Percentiles rank a stretch among this genome's conserved stretches.
These are phyloP conservation scores for Naganishia vishniacii DNA, from an alignment of 768 basidiomycete species.

Conservation along the genomic window DNA sequence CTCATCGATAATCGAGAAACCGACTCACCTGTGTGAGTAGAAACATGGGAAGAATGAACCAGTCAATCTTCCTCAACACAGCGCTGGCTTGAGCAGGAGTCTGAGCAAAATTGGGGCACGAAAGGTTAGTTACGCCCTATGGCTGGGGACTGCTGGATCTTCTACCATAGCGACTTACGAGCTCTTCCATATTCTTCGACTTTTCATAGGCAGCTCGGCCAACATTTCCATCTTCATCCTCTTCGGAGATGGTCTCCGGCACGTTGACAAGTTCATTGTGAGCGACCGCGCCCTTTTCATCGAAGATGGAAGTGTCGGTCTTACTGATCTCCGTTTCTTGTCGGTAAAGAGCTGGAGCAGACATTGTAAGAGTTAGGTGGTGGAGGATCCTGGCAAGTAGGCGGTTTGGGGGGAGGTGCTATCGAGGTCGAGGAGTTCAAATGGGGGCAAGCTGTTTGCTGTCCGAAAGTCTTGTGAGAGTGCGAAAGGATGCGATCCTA, in stretches of 20 bases:
- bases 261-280: slow-evolving; percentile 30
- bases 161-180: slow-evolving; percentile 36
- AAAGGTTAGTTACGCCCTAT: neutral
- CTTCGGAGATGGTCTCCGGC: slow-evolving; percentile 35
- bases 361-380: neutral
- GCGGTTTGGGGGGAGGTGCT: neutral
- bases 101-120: slow-evolving; percentile 21
- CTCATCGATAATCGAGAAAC: slow-evolving; percentile 43
- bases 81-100: slow-evolving; percentile 43
- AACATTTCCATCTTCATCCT: slow-evolving; percentile 41
- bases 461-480: too few relatives aligned
- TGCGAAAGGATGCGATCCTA: too few relatives aligned
- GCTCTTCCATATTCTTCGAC: slow-evolving; percentile 40
- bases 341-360: slow-evolving; percentile 19
- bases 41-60: slow-evolving; percentile 45
- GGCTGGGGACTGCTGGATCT: neutral
- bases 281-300: slow-evolving; percentile 36
- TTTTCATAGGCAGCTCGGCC: slow-evolving; percentile 40
- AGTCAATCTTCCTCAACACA: slow-evolving; percentile 42
- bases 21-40: slow-evolving; percentile 45
- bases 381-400: neutral
- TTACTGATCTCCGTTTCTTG: slow-evolving; percentile 30
- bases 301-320: slow-evolving; percentile 31
- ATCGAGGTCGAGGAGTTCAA: too few relatives aligned
- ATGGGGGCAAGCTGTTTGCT: too few relatives aligned